phyloP scores from a whole-genome alignment of 2,329 filamentous ascomycete genomes.

The Fusarium sororula region DNA sequence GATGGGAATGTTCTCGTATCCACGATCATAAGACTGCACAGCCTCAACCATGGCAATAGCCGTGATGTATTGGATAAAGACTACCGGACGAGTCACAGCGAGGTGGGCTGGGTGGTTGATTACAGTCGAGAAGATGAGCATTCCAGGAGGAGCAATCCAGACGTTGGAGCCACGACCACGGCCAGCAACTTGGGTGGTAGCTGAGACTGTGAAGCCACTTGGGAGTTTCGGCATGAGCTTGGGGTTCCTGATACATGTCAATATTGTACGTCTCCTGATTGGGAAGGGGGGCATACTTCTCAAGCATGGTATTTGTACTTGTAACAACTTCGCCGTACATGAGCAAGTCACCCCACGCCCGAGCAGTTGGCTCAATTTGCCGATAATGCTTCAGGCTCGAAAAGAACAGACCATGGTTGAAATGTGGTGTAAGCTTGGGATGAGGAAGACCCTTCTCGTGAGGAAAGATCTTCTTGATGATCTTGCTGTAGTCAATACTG shows the following conservation, averaged over 20 bases:
- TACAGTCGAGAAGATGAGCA: conserved; percentile 86
- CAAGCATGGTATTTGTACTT: conserved; percentile 91
- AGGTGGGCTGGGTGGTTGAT: conserved; percentile 84
- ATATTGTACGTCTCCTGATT: neutral
- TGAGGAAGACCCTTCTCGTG: conserved; percentile 76
- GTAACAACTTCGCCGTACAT: conserved; percentile 93
- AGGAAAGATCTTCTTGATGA: conserved; percentile 77
- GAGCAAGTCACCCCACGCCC: conserved; percentile 78
- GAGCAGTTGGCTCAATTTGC: conserved; percentile 60
- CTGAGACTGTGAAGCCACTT: conserved; percentile 85
- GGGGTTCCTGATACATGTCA: conserved; percentile 68
- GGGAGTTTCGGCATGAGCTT: conserved; percentile 79
- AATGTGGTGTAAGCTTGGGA: conserved; percentile 80
- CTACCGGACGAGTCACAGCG: conserved; percentile 77
- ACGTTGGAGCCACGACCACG: conserved; percentile 91
- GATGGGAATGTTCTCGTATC: conserved; percentile 79
- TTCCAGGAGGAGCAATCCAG: conserved; percentile 90
- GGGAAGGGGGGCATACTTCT: conserved; percentile 70
- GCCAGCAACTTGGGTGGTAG: conserved; percentile 87
- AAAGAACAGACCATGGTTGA: conserved; percentile 85
- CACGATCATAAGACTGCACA: conserved; percentile 79
- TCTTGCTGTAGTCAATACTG: conserved; percentile 77
- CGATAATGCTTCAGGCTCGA: conserved; percentile 75
- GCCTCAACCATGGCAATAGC: conserved; percentile 88
- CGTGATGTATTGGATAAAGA: conserved; percentile 93